Conservation (phyloP, 345 rosid species). For the Gossypium sturtianum region DNA sequence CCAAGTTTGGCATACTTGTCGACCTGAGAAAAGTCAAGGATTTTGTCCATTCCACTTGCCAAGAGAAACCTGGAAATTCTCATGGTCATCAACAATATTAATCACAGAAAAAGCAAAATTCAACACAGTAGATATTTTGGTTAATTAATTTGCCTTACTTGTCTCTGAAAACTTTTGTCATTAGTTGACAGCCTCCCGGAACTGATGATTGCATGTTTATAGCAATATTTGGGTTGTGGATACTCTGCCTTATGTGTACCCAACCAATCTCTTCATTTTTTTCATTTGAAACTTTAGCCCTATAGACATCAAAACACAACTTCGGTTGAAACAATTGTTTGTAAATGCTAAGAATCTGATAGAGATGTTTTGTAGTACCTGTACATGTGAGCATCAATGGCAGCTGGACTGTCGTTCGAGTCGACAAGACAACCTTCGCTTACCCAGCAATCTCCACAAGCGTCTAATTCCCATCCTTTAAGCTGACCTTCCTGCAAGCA, state of each 20-base stretch:
- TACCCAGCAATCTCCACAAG: slow-evolving; percentile 93
- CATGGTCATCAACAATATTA: background rate
- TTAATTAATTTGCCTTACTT: slow-evolving; percentile 30
- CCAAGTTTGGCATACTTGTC: slow-evolving; percentile 31
- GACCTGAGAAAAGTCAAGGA: slow-evolving; percentile 56
- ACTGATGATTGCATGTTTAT: slow-evolving; percentile 67
- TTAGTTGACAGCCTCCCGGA: slow-evolving; percentile 59
- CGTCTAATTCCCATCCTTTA: slow-evolving; percentile 76
- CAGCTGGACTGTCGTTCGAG: slow-evolving; percentile 57
- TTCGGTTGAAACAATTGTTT: background rate
- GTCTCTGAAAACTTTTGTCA: slow-evolving; percentile 46
- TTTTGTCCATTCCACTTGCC: slow-evolving; percentile 52
- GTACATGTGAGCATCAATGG: slow-evolving; percentile 88
- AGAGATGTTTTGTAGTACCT: slow-evolving; percentile 34
- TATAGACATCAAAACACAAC: slow-evolving; percentile 12
- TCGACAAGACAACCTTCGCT: slow-evolving; percentile 90
- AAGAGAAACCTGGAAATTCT: slow-evolving; percentile 54
- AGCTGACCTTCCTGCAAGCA: slow-evolving; percentile 51
- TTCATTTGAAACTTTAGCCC: slow-evolving; percentile 59
- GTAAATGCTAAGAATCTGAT: background rate
- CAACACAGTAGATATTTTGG: background rate
- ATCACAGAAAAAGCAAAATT: background rate
- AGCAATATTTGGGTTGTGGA: slow-evolving; percentile 85
- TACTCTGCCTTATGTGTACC: slow-evolving; percentile 86
- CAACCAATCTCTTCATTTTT: slow-evolving; percentile 63